Conservation (phyloP, 176 grass and related monocot genomes). For the Hyparrhenia diplandra region DNA sequence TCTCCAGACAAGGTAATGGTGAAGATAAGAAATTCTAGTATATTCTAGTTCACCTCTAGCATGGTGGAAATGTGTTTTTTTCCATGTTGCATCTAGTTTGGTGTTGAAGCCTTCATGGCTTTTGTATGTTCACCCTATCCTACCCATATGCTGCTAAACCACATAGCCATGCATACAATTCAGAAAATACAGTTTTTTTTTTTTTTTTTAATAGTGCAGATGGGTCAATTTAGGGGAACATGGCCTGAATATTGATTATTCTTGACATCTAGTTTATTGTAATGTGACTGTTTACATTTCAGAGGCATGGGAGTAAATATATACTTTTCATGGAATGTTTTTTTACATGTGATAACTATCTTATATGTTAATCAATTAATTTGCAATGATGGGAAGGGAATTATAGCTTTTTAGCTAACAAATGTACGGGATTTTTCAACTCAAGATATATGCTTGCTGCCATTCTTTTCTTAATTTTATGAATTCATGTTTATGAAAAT, state of each 20-base stretch:
- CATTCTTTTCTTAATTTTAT: not conserved
- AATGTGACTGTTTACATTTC: not conserved
- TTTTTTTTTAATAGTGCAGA: not conserved
- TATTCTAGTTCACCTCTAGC: not conserved
- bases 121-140: not conserved
- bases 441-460: not conserved
- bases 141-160: slow-evolving; percentile 7
- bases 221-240: not conserved
- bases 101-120: not conserved
- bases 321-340: not conserved
- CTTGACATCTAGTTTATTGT: not conserved
- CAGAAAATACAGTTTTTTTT: not conserved
- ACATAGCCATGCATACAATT: not conserved
- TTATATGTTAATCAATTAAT: not conserved
- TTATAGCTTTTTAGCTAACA: not conserved
- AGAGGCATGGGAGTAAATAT: not conserved
- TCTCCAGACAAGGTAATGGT: slow-evolving; percentile 60
- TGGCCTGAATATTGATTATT: not conserved
- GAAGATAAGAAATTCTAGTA: not conserved
- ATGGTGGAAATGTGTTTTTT: not conserved
- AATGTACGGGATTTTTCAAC: not conserved
- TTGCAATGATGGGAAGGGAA: not conserved
- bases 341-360: not conserved
- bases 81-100: not conserved
- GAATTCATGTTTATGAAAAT: slow-evolving; percentile 21